Evolutionary conservation across 139 green algal species (phyloP).

Genomic region (Closterium sp.): DNA sequence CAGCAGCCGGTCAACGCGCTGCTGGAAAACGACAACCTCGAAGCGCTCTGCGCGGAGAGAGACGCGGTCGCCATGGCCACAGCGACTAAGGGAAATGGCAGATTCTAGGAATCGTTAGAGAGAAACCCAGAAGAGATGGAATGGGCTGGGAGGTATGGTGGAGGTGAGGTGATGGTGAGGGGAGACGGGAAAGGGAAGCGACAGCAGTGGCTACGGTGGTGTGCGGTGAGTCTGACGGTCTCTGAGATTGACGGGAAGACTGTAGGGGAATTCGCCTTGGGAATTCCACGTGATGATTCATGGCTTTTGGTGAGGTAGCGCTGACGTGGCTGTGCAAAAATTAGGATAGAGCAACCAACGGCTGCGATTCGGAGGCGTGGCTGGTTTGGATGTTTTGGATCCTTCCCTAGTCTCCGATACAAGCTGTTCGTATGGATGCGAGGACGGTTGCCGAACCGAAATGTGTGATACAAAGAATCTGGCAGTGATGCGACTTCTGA

Average conservation of each 20-base stretch:
- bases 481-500: not conserved
- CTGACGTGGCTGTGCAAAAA: not conserved
- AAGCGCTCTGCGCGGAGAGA: not conserved
- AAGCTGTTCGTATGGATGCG: too few relatives aligned
- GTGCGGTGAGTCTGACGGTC: too few relatives aligned
- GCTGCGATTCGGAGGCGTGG: not conserved
- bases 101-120: not conserved
- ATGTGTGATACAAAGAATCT: too few relatives aligned
- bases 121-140: not conserved
- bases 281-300: not conserved
- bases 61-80: not conserved
- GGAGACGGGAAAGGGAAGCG: not conserved
- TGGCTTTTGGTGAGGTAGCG: not conserved
- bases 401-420: too few relatives aligned
- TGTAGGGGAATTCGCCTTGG: not conserved
- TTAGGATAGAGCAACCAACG: not conserved
- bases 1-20: not conserved
- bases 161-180: not conserved
- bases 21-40: not conserved
- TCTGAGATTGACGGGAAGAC: too few relatives aligned
- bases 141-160: not conserved
- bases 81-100: not conserved
- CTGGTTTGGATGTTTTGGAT: not conserved
- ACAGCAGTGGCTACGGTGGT: not conserved
- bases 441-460: too few relatives aligned